Base-by-base conservation (phyloP, 345 rosid genomes). In the Arabis hirsuta region DNA sequence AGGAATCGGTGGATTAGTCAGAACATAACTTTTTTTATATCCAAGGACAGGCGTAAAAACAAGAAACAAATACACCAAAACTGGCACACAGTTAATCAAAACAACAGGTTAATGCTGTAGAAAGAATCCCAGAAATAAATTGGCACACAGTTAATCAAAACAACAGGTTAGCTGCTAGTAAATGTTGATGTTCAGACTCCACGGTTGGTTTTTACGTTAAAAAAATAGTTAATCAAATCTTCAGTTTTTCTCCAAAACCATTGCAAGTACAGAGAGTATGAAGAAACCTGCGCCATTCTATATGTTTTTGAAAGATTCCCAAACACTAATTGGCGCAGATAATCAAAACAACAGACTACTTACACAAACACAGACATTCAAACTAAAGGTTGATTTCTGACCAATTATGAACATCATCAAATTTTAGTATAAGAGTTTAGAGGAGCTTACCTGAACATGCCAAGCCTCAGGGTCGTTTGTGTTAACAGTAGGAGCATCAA, bases 361-460 rank as follows among this genome's bases (percentile, higher is more conserved):
- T 14, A 16, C 42, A 14, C 16, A 38, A 19, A 57, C 9, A 42
- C 32, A 12, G 34, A 22, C 11, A 59, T 59, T 12, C 12, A 41
- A 55, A 22, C 48, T 41, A 22, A 22, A 55, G 47, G 16, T 41
- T 58, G 63, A 31, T 58, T 59, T 41, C 34, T 41, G 20, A 12
- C 22, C 34, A 59, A 12, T 19, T 43, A 24, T 26, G 51, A 42
- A 60, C 27, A 13, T 4, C 51, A 24, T 60, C 7, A 58, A 34
- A 11, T 20, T 58, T 12, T 13, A 34, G 36, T 32, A 29, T 39
- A 68, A 20, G 55, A 69, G 34, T 38, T 75, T 44, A 8, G 5
- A 51, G 12, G 26, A 69, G 42, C 74, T 45, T 82, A 94, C 98
- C 91, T 94, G 98, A 80, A 85, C 87, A 74, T 94, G 97, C 98